Evolutionary conservation across 208 protist species (phyloP).

Genomic region (Histomonas meleagridis): DNA sequence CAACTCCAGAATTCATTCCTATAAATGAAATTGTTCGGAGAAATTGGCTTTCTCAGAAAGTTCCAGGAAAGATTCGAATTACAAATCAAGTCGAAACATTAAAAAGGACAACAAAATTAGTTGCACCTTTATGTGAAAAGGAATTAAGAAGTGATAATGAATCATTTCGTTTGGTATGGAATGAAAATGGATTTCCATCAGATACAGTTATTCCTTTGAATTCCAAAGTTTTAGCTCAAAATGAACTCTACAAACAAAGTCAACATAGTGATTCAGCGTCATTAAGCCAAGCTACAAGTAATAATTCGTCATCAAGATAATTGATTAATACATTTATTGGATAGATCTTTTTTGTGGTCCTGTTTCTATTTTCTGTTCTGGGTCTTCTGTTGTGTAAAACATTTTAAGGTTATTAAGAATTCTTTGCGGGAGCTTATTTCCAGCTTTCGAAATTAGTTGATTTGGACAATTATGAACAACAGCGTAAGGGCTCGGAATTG

Average conservation of each 20-base stretch:
- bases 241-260: too few relatives aligned
- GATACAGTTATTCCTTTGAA: neutral
- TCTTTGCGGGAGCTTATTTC: neutral
- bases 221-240: too few relatives aligned
- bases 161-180: too few relatives aligned
- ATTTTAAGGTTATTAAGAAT: neutral
- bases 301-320: too few relatives aligned
- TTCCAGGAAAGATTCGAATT: neutral
- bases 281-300: too few relatives aligned
- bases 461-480: neutral
- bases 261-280: too few relatives aligned
- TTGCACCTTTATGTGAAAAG: neutral
- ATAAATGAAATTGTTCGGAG: slow-evolving; percentile 3
- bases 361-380: neutral
- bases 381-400: neutral
- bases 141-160: too few relatives aligned
- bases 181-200: neutral
- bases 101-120: neutral
- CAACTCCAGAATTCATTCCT: neutral
- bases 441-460: neutral
- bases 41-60: neutral
- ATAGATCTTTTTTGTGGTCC: neutral
- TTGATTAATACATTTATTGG: too few relatives aligned
- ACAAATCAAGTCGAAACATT: neutral
- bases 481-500: neutral